Evolutionary conservation across 2,329 filamentous ascomycete species (phyloP), one percentile per base, ranked within the genome.

Genomic region (Trichoderma afroharzianum): DNA sequence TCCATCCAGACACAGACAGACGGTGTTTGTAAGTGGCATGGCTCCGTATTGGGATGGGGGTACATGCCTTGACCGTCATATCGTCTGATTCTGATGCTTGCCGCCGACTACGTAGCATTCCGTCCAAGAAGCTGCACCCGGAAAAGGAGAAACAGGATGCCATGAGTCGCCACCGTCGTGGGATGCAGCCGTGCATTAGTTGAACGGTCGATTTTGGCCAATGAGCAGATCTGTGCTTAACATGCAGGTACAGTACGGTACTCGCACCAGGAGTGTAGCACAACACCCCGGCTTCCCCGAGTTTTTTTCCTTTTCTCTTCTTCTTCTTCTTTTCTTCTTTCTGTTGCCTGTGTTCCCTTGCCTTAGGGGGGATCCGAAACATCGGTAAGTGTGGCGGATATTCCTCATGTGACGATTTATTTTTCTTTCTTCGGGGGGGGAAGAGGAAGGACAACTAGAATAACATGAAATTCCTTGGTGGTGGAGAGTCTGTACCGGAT

Each of bases 61-160:
- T 30, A 30, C 30, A 28, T 12, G 36, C 18, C 53, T 68, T 32
- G 53, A 30, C 33, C 64, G 53, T 32, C 64, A 32, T 59, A 59
- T 68, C 64, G 55, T 68, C 64, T 59, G 64, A 68, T 68, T 68
- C 64, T 59, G 64, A 68, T 68, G 26, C 55, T 58, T 59, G 64
- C 39, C 26, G 64, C 64, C 53, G n/a, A 59, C 55, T 12, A 30
- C 33, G 64, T 58, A 47, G 66, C 32, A 62, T 32, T 62, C 9
- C 57, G 43, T 28, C 18, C 57, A 57, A 58, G 36, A 32, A 43
- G 5, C 57, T 21, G 57, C 14, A 18, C 18, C 59, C 15, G 12
- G 28, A 39, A 55, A 47, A 68, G 64, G 63, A 67, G 63, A 67
- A 39, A 18, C 43, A 39, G 50, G 33, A 68, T 43, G 64, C 53